A percentile compares a stretch with the other conserved stretches of the same genome.
Conservation (phyloP, 208 protist species). For the Leishmania gerbilli region DNA sequence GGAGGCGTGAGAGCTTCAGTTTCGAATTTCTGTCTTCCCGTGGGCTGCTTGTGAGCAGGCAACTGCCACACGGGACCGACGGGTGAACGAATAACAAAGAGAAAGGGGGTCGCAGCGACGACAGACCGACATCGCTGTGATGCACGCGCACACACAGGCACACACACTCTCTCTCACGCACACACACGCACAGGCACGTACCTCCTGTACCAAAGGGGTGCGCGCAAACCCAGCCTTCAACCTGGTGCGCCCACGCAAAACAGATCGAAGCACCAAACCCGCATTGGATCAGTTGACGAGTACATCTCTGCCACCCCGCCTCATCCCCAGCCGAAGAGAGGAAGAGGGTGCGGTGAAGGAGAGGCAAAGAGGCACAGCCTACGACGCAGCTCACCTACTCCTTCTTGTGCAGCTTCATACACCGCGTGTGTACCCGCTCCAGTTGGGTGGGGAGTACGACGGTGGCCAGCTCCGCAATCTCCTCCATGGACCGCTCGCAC, state of each 20-base stretch:
- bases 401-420: conserved; percentile 35
- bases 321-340: neutral
- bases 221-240: neutral
- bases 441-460: conserved; percentile 38
- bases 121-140: neutral
- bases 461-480: conserved; percentile 33
- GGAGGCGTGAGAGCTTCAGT: neutral
- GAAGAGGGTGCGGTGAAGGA: neutral
- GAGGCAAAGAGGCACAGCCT: neutral
- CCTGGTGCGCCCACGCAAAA: neutral
- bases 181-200: neutral
- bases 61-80: neutral
- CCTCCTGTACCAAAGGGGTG: neutral
- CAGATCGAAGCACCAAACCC: neutral
- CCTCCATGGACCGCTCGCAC: conserved; percentile 38
- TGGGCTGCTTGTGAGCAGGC: neutral
- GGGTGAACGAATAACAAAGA: neutral
- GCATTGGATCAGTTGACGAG: neutral
- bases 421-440: conserved; percentile 34
- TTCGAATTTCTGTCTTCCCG: neutral
- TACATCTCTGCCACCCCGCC: neutral
- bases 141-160: neutral
- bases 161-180: neutral
- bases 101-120: neutral
- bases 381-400: conserved; percentile 11